Evolutionary conservation across 306 rosid genomes (phyloP), one percentile per base, ranked within the genome.

Genomic region (Inga oerstediana): DNA sequence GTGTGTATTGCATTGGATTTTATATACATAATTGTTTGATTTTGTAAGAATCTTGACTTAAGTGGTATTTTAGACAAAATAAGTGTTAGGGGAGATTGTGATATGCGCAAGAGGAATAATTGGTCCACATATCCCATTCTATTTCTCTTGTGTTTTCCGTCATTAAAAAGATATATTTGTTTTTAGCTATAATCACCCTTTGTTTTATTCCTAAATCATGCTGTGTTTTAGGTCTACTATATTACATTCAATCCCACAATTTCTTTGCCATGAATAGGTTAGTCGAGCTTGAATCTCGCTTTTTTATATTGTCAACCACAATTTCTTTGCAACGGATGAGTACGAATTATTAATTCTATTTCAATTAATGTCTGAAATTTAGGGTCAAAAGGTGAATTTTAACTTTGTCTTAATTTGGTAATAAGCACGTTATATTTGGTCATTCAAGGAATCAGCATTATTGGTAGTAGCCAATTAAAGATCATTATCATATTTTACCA

Each of bases 341-440:
- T 52, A 46, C 52, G 72, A 52, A 4, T 30, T n/a, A 15, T 48
- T n/a, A 15, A n/a, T 20, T 59, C 62, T 24, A 54, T 76, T 10
- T 48, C 56, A 44, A 49, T 12, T 16, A 39, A 61, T 72, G 83
- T 77, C 80, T 80, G 59, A 68, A 82, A 74, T 72, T 73, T 59
- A n/a, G 77, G 81, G 84, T 88, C 69, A 83, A 83, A 85, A 85
- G 32, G 87, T 82, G 83, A 88, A 64, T 58, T 85, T 69, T 81
- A 79, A 81, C 81, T 88, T 85, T 80, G 54, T 45, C 82, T 83
- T 64, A 51, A 65, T 85, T 66, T 83, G 59, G 88, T 77, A 82
- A 85, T 73, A 85, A 88, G 78, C 86, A 67, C 46, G 1, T 59
- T 59, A 59, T 10, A 37, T 67, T 32, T 32, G 34, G 34, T 32